Conservation (phyloP, 2,329 filamentous ascomycete species). For the Laburnicola sp. region DNA sequence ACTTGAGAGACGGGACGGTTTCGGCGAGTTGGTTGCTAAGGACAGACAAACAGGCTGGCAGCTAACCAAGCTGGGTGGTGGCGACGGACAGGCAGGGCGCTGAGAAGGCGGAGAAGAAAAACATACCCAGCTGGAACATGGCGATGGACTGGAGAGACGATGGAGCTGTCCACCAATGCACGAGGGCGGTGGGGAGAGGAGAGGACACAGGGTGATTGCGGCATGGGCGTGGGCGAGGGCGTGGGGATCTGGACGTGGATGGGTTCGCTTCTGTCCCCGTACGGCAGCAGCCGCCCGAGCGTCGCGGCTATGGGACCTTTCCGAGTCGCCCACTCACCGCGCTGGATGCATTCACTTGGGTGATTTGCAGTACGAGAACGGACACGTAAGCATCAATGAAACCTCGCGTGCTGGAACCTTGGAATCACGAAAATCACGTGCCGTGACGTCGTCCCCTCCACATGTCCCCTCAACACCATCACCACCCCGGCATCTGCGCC, state of each 20-base stretch:
- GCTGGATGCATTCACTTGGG: background rate
- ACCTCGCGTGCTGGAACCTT: background rate
- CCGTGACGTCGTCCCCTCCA: background rate
- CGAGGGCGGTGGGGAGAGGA: conserved; percentile 1
- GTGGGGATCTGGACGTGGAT: too few relatives aligned
- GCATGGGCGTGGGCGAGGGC: too few relatives aligned
- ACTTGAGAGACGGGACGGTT: background rate
- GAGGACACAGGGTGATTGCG: background rate
- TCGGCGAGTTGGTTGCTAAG: background rate
- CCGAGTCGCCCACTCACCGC: background rate
- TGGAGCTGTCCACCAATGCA: conserved; percentile 7
- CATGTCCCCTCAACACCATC: conserved; percentile 13
- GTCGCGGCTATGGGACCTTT: conserved; percentile 4
- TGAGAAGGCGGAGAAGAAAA: background rate
- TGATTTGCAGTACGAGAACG: too few relatives aligned
- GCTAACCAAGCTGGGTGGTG: conserved; percentile 14
- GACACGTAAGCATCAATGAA: background rate
- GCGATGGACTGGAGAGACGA: conserved; percentile 8
- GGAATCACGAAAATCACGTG: conserved; percentile 4
- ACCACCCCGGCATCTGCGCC: conserved; percentile 12
- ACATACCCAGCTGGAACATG: conserved; percentile 47
- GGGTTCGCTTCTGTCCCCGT: conserved; percentile 6
- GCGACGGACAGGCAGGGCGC: conserved; percentile 8
- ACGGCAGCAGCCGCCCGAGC: conserved; percentile 8
- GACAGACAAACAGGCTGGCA: background rate